These are phyloP conservation scores for Xylaria sp. DNA, from an alignment of 2,329 filamentous ascomycete species.

Conservation along the genomic window DNA sequence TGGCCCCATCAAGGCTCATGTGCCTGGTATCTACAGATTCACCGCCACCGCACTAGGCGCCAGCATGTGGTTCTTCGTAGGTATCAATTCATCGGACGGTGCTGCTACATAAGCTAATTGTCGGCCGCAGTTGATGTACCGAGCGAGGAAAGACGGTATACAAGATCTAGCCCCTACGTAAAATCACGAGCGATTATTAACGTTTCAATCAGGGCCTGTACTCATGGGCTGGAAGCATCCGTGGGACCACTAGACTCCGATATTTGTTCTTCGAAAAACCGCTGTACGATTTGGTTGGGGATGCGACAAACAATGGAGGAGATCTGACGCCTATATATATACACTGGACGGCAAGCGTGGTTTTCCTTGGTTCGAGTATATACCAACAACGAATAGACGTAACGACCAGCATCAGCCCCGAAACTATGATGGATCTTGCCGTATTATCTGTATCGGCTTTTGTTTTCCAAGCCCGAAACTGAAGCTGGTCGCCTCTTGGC, in stretches of 20 bases:
- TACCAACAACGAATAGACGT: constrained; percentile 25
- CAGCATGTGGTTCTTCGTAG: constrained; percentile 99
- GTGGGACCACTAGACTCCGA: constrained; percentile 81
- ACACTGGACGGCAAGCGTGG: neutral
- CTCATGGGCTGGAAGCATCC: constrained; percentile 95
- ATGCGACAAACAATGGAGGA: constrained; percentile 21
- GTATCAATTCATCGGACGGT: constrained; percentile 46
- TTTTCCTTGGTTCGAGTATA: constrained; percentile 16
- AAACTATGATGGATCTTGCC: constrained; percentile 17
- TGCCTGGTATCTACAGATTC: constrained; percentile 78
- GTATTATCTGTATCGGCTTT: constrained; percentile 33
- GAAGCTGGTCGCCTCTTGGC: constrained; percentile 57
- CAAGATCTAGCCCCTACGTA: constrained; percentile 28
- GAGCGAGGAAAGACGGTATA: constrained; percentile 91
- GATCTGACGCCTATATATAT: neutral
- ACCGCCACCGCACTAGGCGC: constrained; percentile 88
- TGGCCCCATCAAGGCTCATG: constrained; percentile 55
- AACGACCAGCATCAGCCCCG: constrained; percentile 4
- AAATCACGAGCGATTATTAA: constrained; percentile 38
- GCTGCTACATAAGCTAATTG: constrained; percentile 27
- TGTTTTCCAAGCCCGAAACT: constrained; percentile 74
- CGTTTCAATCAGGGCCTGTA: constrained; percentile 66
- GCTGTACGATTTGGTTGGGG: neutral
- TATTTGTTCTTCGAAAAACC: constrained; percentile 1
- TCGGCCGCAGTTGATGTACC: constrained; percentile 85